Evolutionary conservation across 805 yeast species (phyloP).

Genomic region (Brettanomyces sp.): DNA sequence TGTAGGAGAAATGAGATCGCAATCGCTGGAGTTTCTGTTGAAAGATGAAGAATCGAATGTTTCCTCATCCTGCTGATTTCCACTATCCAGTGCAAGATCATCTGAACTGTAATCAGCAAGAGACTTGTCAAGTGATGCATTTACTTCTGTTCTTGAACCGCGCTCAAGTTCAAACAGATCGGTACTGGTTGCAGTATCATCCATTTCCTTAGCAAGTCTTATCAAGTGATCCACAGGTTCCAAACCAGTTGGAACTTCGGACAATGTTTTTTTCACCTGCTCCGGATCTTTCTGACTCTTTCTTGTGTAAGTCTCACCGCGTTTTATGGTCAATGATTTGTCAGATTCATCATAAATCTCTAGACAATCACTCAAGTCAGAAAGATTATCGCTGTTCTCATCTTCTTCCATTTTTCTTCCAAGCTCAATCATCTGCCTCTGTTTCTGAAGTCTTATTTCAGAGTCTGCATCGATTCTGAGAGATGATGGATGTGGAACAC

Average conservation of each 20-base stretch:
- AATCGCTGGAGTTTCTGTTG: conserved; percentile 1
- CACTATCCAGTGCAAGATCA: no score
- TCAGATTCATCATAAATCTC: conserved; percentile 10
- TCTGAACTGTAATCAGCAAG: no score
- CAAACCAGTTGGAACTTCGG: conserved; percentile 16
- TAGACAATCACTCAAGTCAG: not conserved
- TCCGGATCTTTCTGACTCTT: not conserved
- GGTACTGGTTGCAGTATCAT: not conserved
- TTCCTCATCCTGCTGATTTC: no score
- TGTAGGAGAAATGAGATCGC: conserved; percentile 18
- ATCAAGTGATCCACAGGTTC: conserved; percentile 23
- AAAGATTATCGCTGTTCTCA: conserved; percentile 11
- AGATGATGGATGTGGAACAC: conserved; percentile 16
- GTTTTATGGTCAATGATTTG: conserved; percentile 4
- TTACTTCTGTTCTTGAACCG: not conserved
- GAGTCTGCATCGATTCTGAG: conserved; percentile 17
- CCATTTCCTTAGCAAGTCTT: conserved; percentile 12
- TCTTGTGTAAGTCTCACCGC: not conserved
- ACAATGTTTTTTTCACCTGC: not conserved
- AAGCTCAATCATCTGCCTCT: conserved; percentile 19
- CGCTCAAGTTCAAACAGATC: not conserved
- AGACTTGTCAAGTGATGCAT: no score
- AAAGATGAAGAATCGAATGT: no score
- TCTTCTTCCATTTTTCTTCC: conserved; percentile 7
- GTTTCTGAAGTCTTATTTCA: conserved; percentile 24